phyloP scores from a whole-genome alignment of 257 asterid genomes.

The Solanum neorickii region DNA sequence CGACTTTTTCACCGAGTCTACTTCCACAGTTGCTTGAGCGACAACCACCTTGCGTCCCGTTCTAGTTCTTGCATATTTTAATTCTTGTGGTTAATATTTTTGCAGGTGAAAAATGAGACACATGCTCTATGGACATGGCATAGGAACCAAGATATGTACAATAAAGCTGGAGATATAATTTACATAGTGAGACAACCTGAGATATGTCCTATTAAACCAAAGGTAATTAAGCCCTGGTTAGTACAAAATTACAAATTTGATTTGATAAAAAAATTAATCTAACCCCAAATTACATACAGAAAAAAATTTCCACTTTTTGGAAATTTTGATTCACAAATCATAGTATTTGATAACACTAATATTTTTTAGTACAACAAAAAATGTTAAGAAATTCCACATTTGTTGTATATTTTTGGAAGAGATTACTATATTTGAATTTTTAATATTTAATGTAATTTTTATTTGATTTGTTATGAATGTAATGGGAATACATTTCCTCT shows the following conservation, averaged over 20 bases:
- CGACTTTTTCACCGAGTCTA: not conserved
- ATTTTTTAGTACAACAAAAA: not conserved
- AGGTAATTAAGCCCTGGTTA: constrained; percentile 30
- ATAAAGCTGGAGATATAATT: constrained; percentile 59
- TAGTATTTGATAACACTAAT: not conserved
- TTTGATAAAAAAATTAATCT: not conserved
- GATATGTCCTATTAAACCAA: constrained; percentile 34
- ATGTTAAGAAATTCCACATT: not conserved
- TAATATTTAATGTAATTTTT: not conserved
- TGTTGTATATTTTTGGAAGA: not conserved
- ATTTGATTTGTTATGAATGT: not conserved
- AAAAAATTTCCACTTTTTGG: not conserved
- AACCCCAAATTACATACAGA: not conserved
- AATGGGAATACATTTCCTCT: not conserved
- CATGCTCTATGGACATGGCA: constrained; percentile 98
- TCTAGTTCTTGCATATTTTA: not conserved
- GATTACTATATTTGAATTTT: not conserved
- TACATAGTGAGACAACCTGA: constrained; percentile 76
- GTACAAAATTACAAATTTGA: not conserved
- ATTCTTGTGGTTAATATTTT: not conserved
- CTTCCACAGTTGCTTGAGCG: not conserved
- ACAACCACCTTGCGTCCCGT: not conserved
- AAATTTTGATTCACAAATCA: not conserved
- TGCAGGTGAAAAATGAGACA: constrained; percentile 77
- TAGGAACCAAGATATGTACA: constrained; percentile 79